These are phyloP conservation scores for Kokia cookei DNA, from an alignment of 441 rosid genomes.

Conservation along the genomic window DNA sequence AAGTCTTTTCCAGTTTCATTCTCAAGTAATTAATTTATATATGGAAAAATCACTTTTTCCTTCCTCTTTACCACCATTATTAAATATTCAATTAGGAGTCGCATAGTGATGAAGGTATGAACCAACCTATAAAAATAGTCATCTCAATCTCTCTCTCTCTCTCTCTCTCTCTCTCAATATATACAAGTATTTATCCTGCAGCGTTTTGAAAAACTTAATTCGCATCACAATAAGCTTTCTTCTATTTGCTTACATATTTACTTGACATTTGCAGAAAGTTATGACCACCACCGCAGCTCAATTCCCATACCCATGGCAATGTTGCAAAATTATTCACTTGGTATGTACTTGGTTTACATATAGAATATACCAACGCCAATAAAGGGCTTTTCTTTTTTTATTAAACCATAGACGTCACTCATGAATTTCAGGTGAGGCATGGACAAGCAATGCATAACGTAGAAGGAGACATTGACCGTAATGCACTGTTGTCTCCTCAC, in stretches of 20 bases:
- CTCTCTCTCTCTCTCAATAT: background rate
- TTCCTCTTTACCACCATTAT: background rate
- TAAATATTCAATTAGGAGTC: background rate
- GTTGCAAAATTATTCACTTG: slow-evolving; percentile 16
- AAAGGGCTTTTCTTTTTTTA: background rate
- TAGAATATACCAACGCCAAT: background rate
- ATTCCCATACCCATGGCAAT: slow-evolving; percentile 14
- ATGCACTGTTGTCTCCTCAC: slow-evolving; percentile 7
- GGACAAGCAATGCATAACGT: slow-evolving; percentile 20
- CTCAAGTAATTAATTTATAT: too few relatives aligned
- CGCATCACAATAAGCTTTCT: background rate
- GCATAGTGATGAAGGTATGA: background rate
- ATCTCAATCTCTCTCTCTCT: background rate
- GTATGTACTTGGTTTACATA: background rate
- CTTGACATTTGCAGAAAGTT: background rate
- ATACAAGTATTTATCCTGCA: background rate
- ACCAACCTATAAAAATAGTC: slow-evolving; percentile 1
- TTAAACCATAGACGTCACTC: background rate
- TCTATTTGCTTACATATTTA: background rate
- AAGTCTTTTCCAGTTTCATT: background rate
- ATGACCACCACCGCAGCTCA: slow-evolving; percentile 6
- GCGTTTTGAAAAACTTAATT: background rate
- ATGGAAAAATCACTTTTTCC: too few relatives aligned
- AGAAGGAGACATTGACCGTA: slow-evolving; percentile 13
- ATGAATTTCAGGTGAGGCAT: slow-evolving; percentile 10